phyloP scores from a whole-genome alignment of 176 grass and related monocot genomes.

The Eremochloa ophiuroides region DNA sequence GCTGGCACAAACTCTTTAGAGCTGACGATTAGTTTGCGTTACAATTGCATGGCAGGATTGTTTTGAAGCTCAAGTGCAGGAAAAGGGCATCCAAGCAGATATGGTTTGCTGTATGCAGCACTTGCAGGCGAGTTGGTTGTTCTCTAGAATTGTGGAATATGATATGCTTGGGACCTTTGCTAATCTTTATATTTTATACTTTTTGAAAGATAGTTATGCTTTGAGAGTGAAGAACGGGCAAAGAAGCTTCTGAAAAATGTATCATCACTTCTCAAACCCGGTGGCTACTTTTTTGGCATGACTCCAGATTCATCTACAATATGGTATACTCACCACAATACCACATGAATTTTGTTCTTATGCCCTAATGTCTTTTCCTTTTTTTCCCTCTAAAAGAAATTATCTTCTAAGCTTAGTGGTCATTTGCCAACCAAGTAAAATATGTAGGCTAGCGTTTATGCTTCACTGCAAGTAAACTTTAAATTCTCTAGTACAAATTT shows the following conservation, averaged over 20 bases:
- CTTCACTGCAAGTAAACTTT: neutral
- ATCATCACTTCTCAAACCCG: conserved; percentile 75
- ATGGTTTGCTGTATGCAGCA: conserved; percentile 80
- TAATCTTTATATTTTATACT: conserved; percentile 33
- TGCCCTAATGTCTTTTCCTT: neutral
- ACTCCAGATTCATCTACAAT: conserved; percentile 90
- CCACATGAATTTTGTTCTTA: conserved; percentile 4
- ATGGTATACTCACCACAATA: conserved; percentile 48
- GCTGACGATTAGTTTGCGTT: conserved; percentile 17
- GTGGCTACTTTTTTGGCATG: conserved; percentile 80
- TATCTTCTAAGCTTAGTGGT: neutral
- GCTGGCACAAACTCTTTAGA: neutral
- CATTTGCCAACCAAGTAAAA: neutral
- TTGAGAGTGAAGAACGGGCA: conserved; percentile 71
- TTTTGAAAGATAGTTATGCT: conserved; percentile 66
- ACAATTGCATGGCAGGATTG: conserved; percentile 49
- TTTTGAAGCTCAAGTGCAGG: conserved; percentile 54
- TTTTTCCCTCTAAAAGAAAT: neutral
- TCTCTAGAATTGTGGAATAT: neutral
- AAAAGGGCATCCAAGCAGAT: conserved; percentile 65
- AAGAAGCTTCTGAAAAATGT: conserved; percentile 75
- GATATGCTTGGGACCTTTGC: conserved; percentile 1
- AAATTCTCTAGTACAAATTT: neutral
- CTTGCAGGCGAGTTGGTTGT: conserved; percentile 55
- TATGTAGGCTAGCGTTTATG: neutral